A percentile compares a stretch with the other conserved stretches of the same genome.
These are phyloP conservation scores for Russula abietina DNA, from an alignment of 768 basidiomycete species.

Conservation along the genomic window DNA sequence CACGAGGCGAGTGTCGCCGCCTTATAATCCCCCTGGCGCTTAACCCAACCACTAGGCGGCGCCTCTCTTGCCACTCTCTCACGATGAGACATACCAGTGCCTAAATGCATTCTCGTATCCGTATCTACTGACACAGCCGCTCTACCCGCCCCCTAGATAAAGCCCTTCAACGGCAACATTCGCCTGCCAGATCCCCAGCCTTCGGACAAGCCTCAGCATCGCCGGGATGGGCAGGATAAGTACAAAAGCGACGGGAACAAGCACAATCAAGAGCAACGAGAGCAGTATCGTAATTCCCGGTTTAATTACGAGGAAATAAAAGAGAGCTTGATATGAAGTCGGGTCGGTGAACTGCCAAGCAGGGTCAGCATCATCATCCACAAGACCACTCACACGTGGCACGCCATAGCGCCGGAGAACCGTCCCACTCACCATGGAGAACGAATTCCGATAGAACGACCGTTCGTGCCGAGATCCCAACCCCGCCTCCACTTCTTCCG, in stretches of 20 bases:
- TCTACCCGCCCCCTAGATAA: constrained; percentile 37
- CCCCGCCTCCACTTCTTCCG: constrained; percentile 47
- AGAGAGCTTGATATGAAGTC: constrained; percentile 77
- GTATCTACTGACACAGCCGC: not conserved
- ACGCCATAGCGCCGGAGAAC: constrained; percentile 6
- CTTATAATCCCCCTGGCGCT: constrained; percentile 23
- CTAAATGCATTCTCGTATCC: not conserved
- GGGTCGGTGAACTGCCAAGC: constrained; percentile 64
- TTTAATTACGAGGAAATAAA: constrained; percentile 86
- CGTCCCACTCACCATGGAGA: constrained; percentile 58
- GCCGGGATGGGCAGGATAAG: constrained; percentile 65
- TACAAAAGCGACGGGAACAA: constrained; percentile 52
- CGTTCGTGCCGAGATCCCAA: constrained; percentile 39
- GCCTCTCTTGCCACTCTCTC: not conserved
- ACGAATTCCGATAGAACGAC: constrained; percentile 77
- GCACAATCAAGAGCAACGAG: constrained; percentile 45
- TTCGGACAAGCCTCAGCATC: constrained; percentile 55
- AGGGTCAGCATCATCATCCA: not conserved
- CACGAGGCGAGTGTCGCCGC: constrained; percentile 12
- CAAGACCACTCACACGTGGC: constrained; percentile 12
- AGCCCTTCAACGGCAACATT: constrained; percentile 73
- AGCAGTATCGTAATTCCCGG: constrained; percentile 70
- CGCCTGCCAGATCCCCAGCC: constrained; percentile 77
- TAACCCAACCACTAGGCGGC: not conserved
- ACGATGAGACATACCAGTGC: not conserved